Evolutionary conservation across 306 rosid genomes (phyloP).

Genomic region (Hylodesmum podocarpum): DNA sequence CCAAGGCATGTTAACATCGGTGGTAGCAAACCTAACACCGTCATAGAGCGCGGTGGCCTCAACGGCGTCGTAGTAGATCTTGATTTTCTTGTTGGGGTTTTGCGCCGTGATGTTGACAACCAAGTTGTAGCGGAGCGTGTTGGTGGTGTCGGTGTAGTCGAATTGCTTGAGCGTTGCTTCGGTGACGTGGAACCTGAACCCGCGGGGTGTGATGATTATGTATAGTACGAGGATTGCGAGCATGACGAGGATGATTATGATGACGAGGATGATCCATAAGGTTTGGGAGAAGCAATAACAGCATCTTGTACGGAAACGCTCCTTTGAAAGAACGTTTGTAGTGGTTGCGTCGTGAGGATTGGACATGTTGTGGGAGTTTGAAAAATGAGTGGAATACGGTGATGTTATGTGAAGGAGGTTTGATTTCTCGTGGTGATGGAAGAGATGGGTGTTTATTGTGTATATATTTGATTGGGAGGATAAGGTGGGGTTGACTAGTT

Average conservation of each 20-base stretch:
- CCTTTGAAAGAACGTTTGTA: not conserved
- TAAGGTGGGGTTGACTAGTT: too few relatives aligned
- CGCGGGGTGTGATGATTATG: constrained; percentile 43
- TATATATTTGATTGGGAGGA: too few relatives aligned
- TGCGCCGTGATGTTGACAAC: constrained; percentile 35
- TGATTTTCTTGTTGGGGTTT: constrained; percentile 28
- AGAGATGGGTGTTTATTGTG: too few relatives aligned
- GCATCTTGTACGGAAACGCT: not conserved
- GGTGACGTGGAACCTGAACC: constrained; percentile 34
- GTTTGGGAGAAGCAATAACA: constrained; percentile 43
- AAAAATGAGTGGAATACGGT: not conserved
- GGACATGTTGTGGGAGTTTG: not conserved
- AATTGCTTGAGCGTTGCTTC: constrained; percentile 36
- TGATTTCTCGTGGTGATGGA: too few relatives aligned
- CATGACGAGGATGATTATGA: constrained; percentile 26
- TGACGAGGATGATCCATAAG: constrained; percentile 40
- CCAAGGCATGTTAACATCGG: constrained; percentile 14
- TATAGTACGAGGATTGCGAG: constrained; percentile 1
- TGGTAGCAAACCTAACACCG: not conserved
- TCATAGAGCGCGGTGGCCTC: constrained; percentile 30
- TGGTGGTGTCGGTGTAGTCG: constrained; percentile 26
- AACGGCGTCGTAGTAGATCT: constrained; percentile 1
- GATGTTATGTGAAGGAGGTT: not conserved
- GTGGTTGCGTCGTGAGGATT: not conserved
- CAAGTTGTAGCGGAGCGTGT: constrained; percentile 30